A percentile compares a stretch with the other conserved stretches of the same genome.
Evolutionary conservation across 345 rosid genomes (phyloP).

Genomic region (Mercurialis annua): DNA sequence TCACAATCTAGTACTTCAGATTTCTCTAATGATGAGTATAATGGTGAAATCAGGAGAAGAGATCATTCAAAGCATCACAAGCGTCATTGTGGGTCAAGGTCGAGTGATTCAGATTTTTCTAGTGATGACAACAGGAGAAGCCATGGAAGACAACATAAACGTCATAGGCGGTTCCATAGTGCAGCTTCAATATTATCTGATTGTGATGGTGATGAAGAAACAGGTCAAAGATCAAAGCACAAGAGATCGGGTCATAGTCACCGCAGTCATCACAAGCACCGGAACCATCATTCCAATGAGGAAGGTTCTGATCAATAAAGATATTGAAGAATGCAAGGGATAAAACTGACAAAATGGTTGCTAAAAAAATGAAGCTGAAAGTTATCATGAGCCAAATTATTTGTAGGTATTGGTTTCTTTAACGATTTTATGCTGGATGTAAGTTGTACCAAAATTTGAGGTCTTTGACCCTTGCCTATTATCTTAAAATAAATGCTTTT

Average conservation of each 20-base stretch:
- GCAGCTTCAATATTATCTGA: conserved; percentile 28
- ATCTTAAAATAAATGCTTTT: neutral
- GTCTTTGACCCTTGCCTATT: neutral
- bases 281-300: conserved; percentile 8
- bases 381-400: neutral
- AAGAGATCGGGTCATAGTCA: conserved; percentile 20
- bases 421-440: no score
- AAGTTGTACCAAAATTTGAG: neutral
- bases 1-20: conserved; percentile 28
- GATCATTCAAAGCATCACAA: conserved; percentile 33
- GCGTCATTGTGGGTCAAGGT: conserved; percentile 13
- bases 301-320: conserved; percentile 15
- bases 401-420: no score
- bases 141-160: conserved; percentile 28
- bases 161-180: conserved; percentile 12
- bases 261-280: conserved; percentile 28
- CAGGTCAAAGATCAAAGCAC: conserved; percentile 23
- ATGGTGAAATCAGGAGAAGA: conserved; percentile 31
- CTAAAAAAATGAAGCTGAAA: neutral
- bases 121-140: conserved; percentile 28
- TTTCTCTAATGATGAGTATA: conserved; percentile 29
- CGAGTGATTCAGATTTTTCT: conserved; percentile 13
- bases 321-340: conserved; percentile 11
- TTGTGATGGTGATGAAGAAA: conserved; percentile 27
- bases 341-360: conserved; percentile 5